Conservation (phyloP, 192 early-diverging fungal species). For the Coemansia sp. region DNA sequence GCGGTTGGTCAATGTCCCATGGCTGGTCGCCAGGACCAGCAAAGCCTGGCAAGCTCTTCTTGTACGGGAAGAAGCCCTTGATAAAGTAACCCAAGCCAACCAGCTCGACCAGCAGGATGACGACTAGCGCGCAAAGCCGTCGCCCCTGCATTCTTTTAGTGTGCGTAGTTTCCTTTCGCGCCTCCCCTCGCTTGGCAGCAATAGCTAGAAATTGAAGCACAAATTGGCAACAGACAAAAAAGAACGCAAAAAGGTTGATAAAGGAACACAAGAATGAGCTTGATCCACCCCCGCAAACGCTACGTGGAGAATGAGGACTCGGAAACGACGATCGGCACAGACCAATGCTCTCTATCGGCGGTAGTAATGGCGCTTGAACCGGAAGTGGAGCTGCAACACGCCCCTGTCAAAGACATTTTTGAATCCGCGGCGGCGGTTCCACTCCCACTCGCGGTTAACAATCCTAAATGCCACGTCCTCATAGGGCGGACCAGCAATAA, state of each 20-base stretch:
- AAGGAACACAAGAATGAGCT: not conserved
- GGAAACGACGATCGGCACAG: not conserved
- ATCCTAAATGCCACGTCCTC: conserved; percentile 97
- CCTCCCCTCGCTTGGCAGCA: too few relatives aligned
- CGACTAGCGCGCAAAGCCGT: conserved; percentile 11
- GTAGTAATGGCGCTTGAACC: conserved; percentile 80
- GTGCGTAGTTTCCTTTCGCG: not conserved
- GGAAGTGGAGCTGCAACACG: conserved; percentile 76
- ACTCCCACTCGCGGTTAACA: conserved; percentile 95
- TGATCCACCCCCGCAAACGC: not conserved
- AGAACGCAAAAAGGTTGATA: not conserved
- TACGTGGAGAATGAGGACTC: not conserved
- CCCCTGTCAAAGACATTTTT: conserved; percentile 77
- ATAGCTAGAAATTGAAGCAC: not conserved
- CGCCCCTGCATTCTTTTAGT: conserved; percentile 15
- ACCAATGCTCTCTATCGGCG: conserved; percentile 52
- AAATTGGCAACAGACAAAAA: not conserved
- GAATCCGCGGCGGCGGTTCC: conserved; percentile 84
- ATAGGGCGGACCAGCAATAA: conserved; percentile 94
- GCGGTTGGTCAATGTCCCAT: conserved; percentile 1
- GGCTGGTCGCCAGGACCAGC: conserved; percentile 46
- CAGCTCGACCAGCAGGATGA: conserved; percentile 53
- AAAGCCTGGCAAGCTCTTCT: conserved; percentile 62
- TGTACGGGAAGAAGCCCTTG: conserved; percentile 80
- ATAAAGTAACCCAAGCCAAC: conserved; percentile 62